Base-by-base conservation (phyloP, 176 grass and related monocot species). In the Triticum urartu region DNA sequence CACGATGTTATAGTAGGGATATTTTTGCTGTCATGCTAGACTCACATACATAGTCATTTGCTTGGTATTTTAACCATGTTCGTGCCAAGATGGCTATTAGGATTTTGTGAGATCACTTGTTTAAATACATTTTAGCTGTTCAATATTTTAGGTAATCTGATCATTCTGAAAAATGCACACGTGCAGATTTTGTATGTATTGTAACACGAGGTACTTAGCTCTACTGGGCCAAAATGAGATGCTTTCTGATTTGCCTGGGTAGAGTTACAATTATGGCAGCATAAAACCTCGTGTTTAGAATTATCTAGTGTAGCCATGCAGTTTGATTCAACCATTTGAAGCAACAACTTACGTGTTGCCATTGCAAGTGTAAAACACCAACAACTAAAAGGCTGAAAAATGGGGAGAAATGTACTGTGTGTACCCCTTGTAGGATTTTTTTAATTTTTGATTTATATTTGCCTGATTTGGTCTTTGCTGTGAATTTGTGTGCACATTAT, bases 381-480 rank as follows among this genome's bases (percentile, higher is more conserved):
- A 11, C 25, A 56, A 45, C 52, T 30, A 22, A 40, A 81, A n/a
- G 1, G 36, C 5, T 67, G 28, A 33, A 67, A 33, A 17, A 15
- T 32, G 20, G 13, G 20, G 58, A 1, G 56, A 76, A 11, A 72
- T 72, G 10, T 36, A 32, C 8, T 3, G 39, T 58, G 40, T 75
- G 17, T 76, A 81, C 47, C 82, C 76, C 58, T 17, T 56, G 42
- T n/a, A 77, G 52, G 5, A 81, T 9, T 32, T 87, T 81, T 56
- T 32, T 0, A 4, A 52, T 17, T 17, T 42, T 68, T 40, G 34
- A 77, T 68, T 87, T 43, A 77, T 59, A 18, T n/a, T 18, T 82
- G 8, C 62, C 18, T 59, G 7, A 6, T 43, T 68, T 70, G 52
- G 36, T 21, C n/a, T 67, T 58, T 45, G 15, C 13, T 58, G 48